These are phyloP conservation scores for Clarireedia homoeocarpa DNA, from an alignment of 2,329 filamentous ascomycete genomes.

Conservation along the genomic window DNA sequence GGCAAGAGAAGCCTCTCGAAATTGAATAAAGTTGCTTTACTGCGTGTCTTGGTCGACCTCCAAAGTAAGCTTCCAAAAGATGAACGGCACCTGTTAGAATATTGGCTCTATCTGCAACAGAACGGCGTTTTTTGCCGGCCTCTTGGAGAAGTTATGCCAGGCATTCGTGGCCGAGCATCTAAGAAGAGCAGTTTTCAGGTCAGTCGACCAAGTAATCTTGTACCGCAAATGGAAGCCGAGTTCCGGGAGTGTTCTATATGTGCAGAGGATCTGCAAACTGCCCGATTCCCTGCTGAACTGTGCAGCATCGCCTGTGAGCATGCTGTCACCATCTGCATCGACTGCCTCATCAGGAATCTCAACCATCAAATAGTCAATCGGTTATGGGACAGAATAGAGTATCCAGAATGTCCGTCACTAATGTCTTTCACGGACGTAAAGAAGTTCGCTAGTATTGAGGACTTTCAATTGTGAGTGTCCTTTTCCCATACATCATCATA, in stretches of 20 bases:
- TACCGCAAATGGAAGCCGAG: no score
- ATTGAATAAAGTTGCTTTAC: background rate
- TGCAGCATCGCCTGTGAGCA: no score
- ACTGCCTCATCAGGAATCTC: background rate
- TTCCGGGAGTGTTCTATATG: background rate
- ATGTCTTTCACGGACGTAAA: conserved; percentile 29
- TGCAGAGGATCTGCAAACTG: background rate
- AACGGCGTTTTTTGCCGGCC: no score
- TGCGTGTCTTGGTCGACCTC: background rate
- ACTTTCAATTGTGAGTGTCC: background rate
- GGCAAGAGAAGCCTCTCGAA: background rate
- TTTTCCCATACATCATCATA: background rate
- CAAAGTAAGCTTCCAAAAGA: background rate
- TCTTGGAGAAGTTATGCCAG: no score
- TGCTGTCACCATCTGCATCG: no score
- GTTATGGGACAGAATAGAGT: conserved; percentile 40
- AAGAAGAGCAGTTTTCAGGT: background rate
- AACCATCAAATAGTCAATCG: conserved; percentile 10
- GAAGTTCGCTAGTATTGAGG: background rate
- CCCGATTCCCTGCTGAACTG: no score
- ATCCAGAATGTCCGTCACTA: conserved; percentile 41
- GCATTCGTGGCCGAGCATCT: no score
- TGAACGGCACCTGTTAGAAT: background rate
- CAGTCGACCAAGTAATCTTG: no score
- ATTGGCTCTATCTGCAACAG: background rate